phyloP scores from a whole-genome alignment of 805 yeast species.

The Candida anglica region DNA sequence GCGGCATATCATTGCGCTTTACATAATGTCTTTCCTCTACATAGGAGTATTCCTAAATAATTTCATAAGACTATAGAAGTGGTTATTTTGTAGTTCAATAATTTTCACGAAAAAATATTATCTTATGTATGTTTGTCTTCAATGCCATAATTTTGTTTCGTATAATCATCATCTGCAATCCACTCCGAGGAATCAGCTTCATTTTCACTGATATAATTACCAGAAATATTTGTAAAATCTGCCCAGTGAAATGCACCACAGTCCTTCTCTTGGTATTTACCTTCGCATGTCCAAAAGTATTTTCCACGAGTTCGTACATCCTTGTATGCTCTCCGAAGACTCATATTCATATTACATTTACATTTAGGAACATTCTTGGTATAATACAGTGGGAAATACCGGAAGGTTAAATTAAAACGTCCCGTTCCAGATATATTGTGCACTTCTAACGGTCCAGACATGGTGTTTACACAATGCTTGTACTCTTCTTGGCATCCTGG shows the following conservation, averaged over 20 bases:
- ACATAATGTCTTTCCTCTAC: too few species aligned
- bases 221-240: conserved; percentile 30
- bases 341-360: conserved; percentile 47
- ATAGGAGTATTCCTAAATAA: too few species aligned
- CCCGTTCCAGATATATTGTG: conserved; percentile 38
- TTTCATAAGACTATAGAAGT: too few species aligned
- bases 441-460: conserved; percentile 43
- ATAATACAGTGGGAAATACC: conserved; percentile 46
- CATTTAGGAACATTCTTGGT: conserved; percentile 39
- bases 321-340: conserved; percentile 53
- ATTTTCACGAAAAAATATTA: too few species aligned
- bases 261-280: conserved; percentile 37
- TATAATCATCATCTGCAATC: conserved; percentile 41
- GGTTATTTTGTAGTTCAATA: too few species aligned
- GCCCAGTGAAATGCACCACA: conserved; percentile 53
- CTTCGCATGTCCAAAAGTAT: conserved; percentile 66
- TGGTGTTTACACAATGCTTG: conserved; percentile 57
- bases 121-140: too few species aligned
- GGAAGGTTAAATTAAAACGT: conserved; percentile 63
- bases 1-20: too few species aligned
- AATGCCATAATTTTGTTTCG: conserved; percentile 7
- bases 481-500: conserved; percentile 77
- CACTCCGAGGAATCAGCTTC: conserved; percentile 37
- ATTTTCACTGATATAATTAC: conserved; percentile 28
- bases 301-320: conserved; percentile 44